phyloP scores from a whole-genome alignment of 305 asterid genomes.

The Fraxinus xanthoxyloides region DNA sequence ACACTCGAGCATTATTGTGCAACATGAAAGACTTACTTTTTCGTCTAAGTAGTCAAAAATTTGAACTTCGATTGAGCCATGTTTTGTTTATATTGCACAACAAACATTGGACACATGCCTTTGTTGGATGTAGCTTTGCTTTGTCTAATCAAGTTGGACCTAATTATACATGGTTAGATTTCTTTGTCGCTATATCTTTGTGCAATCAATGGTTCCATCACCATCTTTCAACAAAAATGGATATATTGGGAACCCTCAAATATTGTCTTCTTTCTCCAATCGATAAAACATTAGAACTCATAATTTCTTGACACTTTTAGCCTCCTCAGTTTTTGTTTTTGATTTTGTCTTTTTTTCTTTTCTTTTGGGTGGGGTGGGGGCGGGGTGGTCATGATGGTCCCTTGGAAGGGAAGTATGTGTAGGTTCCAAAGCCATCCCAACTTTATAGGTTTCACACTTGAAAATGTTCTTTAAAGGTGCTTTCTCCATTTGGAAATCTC shows the following conservation, averaged over 20 bases:
- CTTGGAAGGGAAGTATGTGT: neutral
- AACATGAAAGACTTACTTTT: neutral
- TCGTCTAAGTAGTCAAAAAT: neutral
- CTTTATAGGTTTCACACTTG: neutral
- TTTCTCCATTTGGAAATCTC: neutral
- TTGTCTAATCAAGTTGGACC: constrained; percentile 24
- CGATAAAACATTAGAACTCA: neutral
- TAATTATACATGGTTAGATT: constrained; percentile 14
- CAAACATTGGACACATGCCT: neutral
- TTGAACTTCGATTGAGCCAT: neutral
- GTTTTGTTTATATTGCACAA: neutral
- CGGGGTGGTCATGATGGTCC: neutral
- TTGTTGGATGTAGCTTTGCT: constrained; percentile 5
- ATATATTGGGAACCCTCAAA: neutral
- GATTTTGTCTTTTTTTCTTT: too few relatives aligned
- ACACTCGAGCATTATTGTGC: neutral
- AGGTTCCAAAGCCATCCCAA: neutral
- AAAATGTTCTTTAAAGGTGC: neutral
- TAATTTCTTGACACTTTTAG: neutral
- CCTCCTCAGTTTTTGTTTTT: too few relatives aligned
- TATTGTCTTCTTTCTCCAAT: neutral
- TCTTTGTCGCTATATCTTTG: constrained; percentile 26
- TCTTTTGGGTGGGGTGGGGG: too few relatives aligned
- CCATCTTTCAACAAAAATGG: neutral
- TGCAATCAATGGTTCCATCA: constrained; percentile 17